Evolutionary conservation across 129 eudicot genomes (phyloP), one percentile per base, ranked within the genome.

Genomic region (Calendula officinalis): DNA sequence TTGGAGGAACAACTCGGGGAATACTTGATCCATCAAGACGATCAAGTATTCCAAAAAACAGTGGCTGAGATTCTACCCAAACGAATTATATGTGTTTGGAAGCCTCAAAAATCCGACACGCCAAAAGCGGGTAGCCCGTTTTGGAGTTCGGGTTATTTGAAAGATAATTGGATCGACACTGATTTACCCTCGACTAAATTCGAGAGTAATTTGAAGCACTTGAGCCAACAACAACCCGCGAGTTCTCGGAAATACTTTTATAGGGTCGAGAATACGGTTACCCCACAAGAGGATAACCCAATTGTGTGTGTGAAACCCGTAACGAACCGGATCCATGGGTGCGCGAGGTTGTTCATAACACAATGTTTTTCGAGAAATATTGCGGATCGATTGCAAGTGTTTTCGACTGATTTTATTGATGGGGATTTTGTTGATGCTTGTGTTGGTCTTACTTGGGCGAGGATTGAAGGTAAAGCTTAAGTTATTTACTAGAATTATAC

Each of bases 91-190:
- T 94, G 99, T 70, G 63, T 94, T 0, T 94, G 99, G 99, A 94
- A 94, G 73, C 99, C 99, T 5, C 78, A 82, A 67, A 85, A 84
- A n/a, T 70, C 92, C 4, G 79, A 87, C 41, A 85, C 80, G 42
- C 95, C 98, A 0, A 83, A 76, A 58, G 44, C 83, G 46, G 94
- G 96, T 13, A 73, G 84, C 42, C 94, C 94, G 37, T 68, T 91
- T 32, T 91, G 98, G 98, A 68, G 84, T 33, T 52, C 81, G 12
- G 89, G 92, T 27, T 69, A 88, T 60, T 66, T 88, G 84, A 94
- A 88, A 60, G 99, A 94, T 80, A 88, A 92, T 37, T 94, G 99
- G 96, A 83, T 85, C 36, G 96, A 94, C 53, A 94, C 99, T 0
- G 96, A 94, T 70, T 65, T 87, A 70, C 96, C 99, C 2, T 72